Conservation (phyloP, 1,284 basidiomycete genomes). For the Melampsora americana region DNA sequence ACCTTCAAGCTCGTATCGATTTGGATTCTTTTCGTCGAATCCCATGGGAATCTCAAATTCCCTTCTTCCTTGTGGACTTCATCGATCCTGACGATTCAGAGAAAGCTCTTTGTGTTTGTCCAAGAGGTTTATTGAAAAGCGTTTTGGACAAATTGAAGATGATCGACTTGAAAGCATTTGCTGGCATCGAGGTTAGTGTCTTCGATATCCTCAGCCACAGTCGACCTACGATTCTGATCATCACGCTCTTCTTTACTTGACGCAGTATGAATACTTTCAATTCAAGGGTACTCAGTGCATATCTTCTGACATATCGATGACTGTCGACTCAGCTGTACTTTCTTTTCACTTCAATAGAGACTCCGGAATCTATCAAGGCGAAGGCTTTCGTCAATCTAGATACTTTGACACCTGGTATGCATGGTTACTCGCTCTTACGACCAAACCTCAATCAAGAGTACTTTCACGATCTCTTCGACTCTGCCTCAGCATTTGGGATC, state of each 20-base stretch:
- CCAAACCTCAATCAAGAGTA: slow-evolving; percentile 72
- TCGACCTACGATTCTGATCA: not conserved
- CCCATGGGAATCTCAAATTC: slow-evolving; percentile 86
- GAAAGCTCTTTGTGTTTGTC: slow-evolving; percentile 73
- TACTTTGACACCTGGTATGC: slow-evolving; percentile 78
- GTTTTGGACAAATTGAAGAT: slow-evolving; percentile 58
- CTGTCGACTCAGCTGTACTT: slow-evolving; percentile 15
- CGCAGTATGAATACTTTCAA: slow-evolving; percentile 44
- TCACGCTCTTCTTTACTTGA: not conserved
- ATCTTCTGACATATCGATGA: not conserved
- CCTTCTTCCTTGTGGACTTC: slow-evolving; percentile 90
- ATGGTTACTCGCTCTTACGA: slow-evolving; percentile 54
- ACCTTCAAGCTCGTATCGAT: slow-evolving; percentile 79
- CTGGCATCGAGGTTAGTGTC: slow-evolving; percentile 62
- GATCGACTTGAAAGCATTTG: slow-evolving; percentile 54
- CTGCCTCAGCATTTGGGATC: slow-evolving; percentile 69
- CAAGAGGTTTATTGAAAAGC: slow-evolving; percentile 71
- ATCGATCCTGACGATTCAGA: slow-evolving; percentile 71
- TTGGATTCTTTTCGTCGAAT: slow-evolving; percentile 78
- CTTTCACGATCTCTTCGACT: slow-evolving; percentile 82
- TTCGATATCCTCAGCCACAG: not conserved
- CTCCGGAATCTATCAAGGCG: slow-evolving; percentile 66
- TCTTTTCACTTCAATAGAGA: slow-evolving; percentile 61
- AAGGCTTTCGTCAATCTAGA: slow-evolving; percentile 74
- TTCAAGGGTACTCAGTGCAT: slow-evolving; percentile 33